phyloP scores from a whole-genome alignment of 352 stramenopile genomes.

The Globisporangium mamillatum region DNA sequence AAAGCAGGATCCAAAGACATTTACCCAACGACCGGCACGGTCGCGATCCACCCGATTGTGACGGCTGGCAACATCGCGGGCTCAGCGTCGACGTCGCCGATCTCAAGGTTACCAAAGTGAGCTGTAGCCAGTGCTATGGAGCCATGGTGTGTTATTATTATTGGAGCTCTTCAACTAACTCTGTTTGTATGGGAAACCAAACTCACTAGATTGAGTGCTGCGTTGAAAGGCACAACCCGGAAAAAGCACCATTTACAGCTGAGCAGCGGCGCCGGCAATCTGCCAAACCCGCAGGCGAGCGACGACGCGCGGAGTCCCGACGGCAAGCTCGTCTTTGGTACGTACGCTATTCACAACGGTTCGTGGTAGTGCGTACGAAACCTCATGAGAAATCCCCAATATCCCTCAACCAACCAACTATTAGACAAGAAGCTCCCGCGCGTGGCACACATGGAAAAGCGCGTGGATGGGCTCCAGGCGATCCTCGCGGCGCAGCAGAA shows the following conservation, averaged over 20 bases:
- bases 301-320: constrained; percentile 40
- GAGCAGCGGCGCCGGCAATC: constrained; percentile 18
- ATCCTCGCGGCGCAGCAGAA: constrained; percentile 51
- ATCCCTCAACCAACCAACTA: background rate
- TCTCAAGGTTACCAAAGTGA: constrained; percentile 51
- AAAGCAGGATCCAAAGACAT: constrained; percentile 33
- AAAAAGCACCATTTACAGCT: constrained; percentile 50
- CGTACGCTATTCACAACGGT: background rate
- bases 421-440: constrained; percentile 69
- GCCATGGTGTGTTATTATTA: background rate
- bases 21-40: constrained; percentile 17
- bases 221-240: constrained; percentile 28
- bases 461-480: constrained; percentile 34
- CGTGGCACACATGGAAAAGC: constrained; percentile 70
- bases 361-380: background rate
- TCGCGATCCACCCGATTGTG: constrained; percentile 32
- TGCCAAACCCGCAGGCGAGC: constrained; percentile 21
- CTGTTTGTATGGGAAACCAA: background rate
- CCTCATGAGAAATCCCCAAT: background rate
- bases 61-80: constrained; percentile 29
- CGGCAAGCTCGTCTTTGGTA: constrained; percentile 68
- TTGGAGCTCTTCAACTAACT: background rate
- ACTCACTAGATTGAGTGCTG: constrained; percentile 8
- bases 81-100: constrained; percentile 2
- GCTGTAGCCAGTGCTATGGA: background rate